Evolutionary conservation across 306 rosid species (phyloP).

Genomic region (Cicer chorassanicum): DNA sequence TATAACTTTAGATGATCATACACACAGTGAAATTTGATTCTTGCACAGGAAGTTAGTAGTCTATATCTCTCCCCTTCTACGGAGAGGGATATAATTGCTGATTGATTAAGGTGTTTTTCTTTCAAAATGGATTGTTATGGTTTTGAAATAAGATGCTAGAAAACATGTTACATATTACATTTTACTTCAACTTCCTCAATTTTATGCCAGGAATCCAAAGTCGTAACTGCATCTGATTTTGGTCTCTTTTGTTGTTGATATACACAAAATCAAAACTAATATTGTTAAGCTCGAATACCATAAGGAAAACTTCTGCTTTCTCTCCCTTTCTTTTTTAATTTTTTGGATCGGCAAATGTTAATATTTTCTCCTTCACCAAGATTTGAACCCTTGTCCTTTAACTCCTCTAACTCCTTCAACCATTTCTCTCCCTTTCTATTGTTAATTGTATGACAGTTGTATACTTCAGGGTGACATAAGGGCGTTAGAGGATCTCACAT

Average conservation of each 20-base stretch:
- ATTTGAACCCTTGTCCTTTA: no score
- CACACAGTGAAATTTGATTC: background rate
- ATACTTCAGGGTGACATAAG: constrained; percentile 67
- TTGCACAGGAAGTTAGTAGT: constrained; percentile 6
- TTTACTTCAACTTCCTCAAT: background rate
- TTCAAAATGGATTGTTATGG: background rate
- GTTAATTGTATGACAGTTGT: constrained; percentile 1
- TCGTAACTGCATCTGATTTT: background rate
- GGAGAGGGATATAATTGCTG: constrained; percentile 1
- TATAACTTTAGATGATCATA: constrained; percentile 1
- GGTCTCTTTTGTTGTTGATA: constrained; percentile 1
- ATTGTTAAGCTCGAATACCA: background rate
- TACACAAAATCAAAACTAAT: background rate
- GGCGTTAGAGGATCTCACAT: constrained; percentile 87
- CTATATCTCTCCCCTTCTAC: background rate
- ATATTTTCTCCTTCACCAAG: no score
- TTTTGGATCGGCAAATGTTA: no score
- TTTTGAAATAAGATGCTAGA: constrained; percentile 2
- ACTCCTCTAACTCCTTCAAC: no score
- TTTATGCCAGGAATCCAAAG: background rate
- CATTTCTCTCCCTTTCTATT: constrained; percentile 1
- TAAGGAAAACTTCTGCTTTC: background rate
- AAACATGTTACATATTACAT: no score
- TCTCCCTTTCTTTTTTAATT: background rate
- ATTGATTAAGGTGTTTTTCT: constrained; percentile 16